phyloP scores from a whole-genome alignment of 257 asterid genomes.

The Solanum phureja region DNA sequence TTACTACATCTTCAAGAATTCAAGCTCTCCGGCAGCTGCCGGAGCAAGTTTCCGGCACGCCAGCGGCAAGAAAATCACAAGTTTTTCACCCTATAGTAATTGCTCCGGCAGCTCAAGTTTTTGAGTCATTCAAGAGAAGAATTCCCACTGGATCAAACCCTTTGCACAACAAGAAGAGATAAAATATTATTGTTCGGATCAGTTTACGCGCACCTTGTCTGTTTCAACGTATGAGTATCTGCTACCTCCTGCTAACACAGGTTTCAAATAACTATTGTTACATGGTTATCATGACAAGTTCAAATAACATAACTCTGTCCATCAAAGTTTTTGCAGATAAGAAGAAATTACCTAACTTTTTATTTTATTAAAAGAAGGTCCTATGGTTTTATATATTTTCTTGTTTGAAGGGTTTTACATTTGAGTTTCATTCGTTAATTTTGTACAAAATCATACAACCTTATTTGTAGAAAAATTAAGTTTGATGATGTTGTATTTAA shows the following conservation, averaged over 20 bases:
- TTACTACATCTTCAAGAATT: neutral
- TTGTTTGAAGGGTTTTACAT: neutral
- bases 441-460: neutral
- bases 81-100: neutral
- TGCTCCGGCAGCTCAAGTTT: neutral
- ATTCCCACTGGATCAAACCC: conserved; percentile 7
- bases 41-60: neutral
- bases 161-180: conserved; percentile 1
- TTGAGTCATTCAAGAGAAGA: neutral
- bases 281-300: neutral
- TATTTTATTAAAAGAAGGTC: neutral
- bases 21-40: neutral
- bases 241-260: neutral
- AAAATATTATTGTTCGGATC: neutral
- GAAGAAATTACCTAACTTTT: neutral
- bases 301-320: neutral
- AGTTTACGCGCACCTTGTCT: neutral
- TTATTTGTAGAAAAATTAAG: neutral
- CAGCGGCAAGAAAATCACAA: neutral
- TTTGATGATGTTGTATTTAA: neutral
- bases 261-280: neutral
- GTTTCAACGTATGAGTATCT: neutral
- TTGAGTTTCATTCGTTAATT: neutral
- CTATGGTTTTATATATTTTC: neutral
- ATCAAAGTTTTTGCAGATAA: neutral